Percentiles rank a stretch among this genome's conserved stretches.
These are phyloP conservation scores for Rhizoctonia solani DNA, from an alignment of 1,284 basidiomycete species.

Conservation along the genomic window DNA sequence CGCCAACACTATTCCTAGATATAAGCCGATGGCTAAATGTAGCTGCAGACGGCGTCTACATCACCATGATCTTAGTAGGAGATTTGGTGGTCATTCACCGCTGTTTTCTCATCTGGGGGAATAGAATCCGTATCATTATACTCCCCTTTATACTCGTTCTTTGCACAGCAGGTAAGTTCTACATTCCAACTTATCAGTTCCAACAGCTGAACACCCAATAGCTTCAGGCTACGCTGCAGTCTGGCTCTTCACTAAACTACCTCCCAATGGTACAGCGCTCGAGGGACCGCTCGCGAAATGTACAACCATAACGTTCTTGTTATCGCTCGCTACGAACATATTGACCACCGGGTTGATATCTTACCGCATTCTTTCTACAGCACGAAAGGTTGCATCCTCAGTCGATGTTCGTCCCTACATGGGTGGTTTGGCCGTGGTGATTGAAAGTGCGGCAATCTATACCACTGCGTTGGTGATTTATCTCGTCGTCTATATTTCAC, in stretches of 20 bases:
- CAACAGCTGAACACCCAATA: not conserved
- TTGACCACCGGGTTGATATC: constrained; percentile 15
- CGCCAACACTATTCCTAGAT: constrained; percentile 9
- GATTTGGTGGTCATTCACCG: constrained; percentile 27
- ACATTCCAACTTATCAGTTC: not conserved
- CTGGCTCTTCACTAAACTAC: constrained; percentile 1
- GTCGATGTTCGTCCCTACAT: constrained; percentile 24
- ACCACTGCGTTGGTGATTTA: not conserved
- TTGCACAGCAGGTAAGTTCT: constrained; percentile 8
- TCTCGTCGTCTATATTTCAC: not conserved
- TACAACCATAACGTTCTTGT: not conserved
- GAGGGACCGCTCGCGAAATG: not conserved
- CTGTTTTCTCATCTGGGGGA: constrained; percentile 30
- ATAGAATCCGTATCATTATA: not conserved
- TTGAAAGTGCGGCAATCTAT: constrained; percentile 31
- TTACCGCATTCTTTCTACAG: constrained; percentile 25
- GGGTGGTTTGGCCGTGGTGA: not conserved
- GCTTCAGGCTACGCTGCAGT: constrained; percentile 7
- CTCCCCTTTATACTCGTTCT: constrained; percentile 2
- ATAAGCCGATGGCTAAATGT: constrained; percentile 2
- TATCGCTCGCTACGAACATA: constrained; percentile 17
- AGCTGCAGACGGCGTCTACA: not conserved
- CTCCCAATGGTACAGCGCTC: not conserved
- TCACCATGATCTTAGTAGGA: constrained; percentile 11
- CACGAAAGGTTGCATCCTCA: constrained; percentile 2